Conservation (phyloP, 306 rosid species). For the Rubus idaeus region DNA sequence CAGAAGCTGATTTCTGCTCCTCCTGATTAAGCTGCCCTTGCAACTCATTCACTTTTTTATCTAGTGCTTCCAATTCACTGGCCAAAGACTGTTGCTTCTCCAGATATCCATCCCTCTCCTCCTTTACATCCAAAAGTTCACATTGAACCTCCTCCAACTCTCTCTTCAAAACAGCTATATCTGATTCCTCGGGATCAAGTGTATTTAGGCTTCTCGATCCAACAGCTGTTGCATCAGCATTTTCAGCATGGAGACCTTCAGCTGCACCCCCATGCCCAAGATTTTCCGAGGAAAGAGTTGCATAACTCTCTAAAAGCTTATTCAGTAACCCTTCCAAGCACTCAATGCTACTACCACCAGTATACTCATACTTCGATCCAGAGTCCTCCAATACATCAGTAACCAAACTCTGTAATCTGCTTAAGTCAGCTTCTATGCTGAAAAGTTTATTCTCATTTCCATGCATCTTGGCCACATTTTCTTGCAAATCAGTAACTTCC, state of each 20-base stretch:
- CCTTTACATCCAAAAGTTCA: conserved; percentile 59
- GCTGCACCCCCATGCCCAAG: conserved; percentile 32
- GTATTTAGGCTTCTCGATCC: conserved; percentile 43
- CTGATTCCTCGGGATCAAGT: conserved; percentile 37
- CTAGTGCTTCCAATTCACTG: conserved; percentile 56
- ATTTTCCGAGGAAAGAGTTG: conserved; percentile 38
- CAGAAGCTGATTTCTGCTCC: conserved; percentile 88
- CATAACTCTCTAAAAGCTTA: conserved; percentile 63
- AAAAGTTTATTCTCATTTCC: conserved; percentile 46
- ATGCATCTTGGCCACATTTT: conserved; percentile 46
- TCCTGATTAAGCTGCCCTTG: conserved; percentile 73
- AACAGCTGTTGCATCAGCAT: conserved; percentile 30
- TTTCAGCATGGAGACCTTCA: conserved; percentile 34
- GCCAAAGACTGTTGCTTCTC: conserved; percentile 59
- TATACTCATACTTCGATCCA: conserved; percentile 41
- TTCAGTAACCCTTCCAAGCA: conserved; percentile 61
- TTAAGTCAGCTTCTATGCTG: conserved; percentile 50
- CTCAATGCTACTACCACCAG: conserved; percentile 55
- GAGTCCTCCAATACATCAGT: conserved; percentile 55
- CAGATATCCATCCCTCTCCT: conserved; percentile 60
- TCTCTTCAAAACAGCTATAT: conserved; percentile 50
- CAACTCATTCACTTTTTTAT: conserved; percentile 64
- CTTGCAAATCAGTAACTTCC: conserved; percentile 54
- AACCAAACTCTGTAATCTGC: conserved; percentile 58
- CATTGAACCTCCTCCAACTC: conserved; percentile 68